Evolutionary conservation across 345 rosid species (phyloP).

Genomic region (Aquilaria yunnanensis): DNA sequence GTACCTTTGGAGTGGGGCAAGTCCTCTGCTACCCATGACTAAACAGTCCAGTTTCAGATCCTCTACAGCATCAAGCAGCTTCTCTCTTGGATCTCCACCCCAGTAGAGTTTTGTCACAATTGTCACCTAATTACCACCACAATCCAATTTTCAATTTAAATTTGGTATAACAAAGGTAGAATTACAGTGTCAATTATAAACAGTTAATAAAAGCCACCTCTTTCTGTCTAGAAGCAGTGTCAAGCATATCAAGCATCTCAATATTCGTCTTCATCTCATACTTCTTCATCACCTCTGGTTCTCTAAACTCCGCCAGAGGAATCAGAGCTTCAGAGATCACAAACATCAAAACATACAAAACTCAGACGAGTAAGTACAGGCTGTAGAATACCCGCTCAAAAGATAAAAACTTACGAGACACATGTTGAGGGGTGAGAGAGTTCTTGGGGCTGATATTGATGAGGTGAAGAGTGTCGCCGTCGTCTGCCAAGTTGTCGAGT

Average conservation of each 20-base stretch:
- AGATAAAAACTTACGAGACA: constrained; percentile 37
- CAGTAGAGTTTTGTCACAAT: constrained; percentile 74
- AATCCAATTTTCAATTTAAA: not conserved
- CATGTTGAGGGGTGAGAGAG: constrained; percentile 40
- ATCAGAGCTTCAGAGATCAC: constrained; percentile 43
- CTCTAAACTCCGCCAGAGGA: constrained; percentile 68
- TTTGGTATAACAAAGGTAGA: not conserved
- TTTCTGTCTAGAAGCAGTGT: constrained; percentile 48
- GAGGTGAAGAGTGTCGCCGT: constrained; percentile 42
- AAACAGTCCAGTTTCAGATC: constrained; percentile 65
- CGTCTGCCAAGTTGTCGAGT: constrained; percentile 40
- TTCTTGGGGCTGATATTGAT: constrained; percentile 36
- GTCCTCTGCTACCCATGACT: constrained; percentile 91
- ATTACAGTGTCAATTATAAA: not conserved
- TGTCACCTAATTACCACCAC: constrained; percentile 31
- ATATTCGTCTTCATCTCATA: constrained; percentile 55
- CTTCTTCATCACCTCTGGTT: constrained; percentile 43
- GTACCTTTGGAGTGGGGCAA: constrained; percentile 73
- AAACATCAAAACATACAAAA: not conserved
- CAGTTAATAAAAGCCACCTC: constrained; percentile 23
- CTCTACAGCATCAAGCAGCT: constrained; percentile 56
- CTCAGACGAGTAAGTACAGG: constrained; percentile 5
- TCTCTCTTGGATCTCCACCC: constrained; percentile 79
- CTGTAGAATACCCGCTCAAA: not conserved
- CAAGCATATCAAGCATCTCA: constrained; percentile 62